Conservation (phyloP, 2,329 filamentous ascomycete species). For the Pezicula neosporulosa region DNA sequence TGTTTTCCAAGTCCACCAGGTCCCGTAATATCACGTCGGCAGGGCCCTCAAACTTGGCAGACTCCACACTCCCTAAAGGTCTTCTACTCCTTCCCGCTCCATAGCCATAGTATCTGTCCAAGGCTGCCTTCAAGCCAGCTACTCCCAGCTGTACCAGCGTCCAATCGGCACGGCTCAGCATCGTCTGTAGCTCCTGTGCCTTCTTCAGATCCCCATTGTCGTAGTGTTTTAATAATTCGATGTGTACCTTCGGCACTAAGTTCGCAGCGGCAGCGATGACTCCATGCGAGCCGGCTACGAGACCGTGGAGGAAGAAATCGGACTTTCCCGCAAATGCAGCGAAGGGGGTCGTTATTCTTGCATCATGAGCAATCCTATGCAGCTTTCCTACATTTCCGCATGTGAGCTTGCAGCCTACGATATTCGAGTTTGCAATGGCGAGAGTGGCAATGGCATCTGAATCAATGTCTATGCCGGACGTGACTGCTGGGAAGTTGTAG, state of each 20-base stretch:
- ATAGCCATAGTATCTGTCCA: slow-evolving; percentile 58
- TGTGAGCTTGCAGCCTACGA: slow-evolving; percentile 55
- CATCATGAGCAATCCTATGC: slow-evolving; percentile 33
- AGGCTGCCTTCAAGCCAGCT: slow-evolving; percentile 59
- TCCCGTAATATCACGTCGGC: neutral
- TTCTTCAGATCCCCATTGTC: slow-evolving; percentile 50
- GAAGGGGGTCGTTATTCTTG: slow-evolving; percentile 48
- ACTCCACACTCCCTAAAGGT: slow-evolving; percentile 15
- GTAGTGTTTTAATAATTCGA: slow-evolving; percentile 55
- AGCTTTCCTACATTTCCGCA: slow-evolving; percentile 54
- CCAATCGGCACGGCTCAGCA: slow-evolving; percentile 65
- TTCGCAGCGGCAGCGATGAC: slow-evolving; percentile 69
- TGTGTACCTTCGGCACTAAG: slow-evolving; percentile 59
- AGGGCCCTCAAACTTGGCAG: neutral
- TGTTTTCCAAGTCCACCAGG: neutral
- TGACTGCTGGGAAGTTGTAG: slow-evolving; percentile 61
- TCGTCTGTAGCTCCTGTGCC: slow-evolving; percentile 55
- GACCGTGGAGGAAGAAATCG: slow-evolving; percentile 66
- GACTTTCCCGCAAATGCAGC: slow-evolving; percentile 66
- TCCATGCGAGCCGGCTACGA: slow-evolving; percentile 64
- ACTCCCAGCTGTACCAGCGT: slow-evolving; percentile 62
- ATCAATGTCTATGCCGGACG: slow-evolving; percentile 52
- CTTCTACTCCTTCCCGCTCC: slow-evolving; percentile 37
- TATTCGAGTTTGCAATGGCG: slow-evolving; percentile 50
- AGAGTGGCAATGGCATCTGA: slow-evolving; percentile 54